Evolutionary conservation across 768 basidiomycete genomes (phyloP), one percentile per base, ranked within the genome.

Genomic region (Trametes meyenii): DNA sequence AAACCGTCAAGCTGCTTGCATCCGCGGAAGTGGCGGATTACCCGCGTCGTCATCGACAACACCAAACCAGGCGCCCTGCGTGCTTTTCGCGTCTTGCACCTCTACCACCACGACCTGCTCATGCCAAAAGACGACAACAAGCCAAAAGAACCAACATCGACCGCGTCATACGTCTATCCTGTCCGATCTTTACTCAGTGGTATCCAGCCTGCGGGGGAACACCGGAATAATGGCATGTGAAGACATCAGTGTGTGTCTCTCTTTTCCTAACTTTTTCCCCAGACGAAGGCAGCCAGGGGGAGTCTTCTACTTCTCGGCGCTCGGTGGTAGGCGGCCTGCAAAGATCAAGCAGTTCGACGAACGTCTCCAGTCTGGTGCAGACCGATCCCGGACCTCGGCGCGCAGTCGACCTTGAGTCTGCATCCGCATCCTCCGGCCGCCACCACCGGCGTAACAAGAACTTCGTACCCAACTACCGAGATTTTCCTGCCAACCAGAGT

Each of bases 381-480:
- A 49, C 29, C 29, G 12, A n/a, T 21, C 19, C 24, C 5, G 4
- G 19, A 2, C 52, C 23, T 12, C 56, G n/a, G 7, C 46, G 24
- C n/a, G 19, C 55, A 11, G 38, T 49, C 51, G 55, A 48, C 46
- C 39, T 17, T 1, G 43, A 58, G 2, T 10, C 36, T 7, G 35
- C 53, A 1, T 35, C 48, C 7, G 11, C 14, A 5, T 43, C 33
- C 11, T 26, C 29, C 51, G 51, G 55, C 55, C 29, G 45, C 46
- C 16, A 48, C 13, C 38, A 44, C 24, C 46, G 21, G 45, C 42
- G 60, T 33, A 58, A 60, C 49, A 67, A 62, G 23, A 63, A 55
- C 26, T 24, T 36, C 6, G 44, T 42, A 1, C 56, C 67, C 54
- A 69, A 67, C 56, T 69, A 68, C 45, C 61, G 69, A 36, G 68